Evolutionary conservation across 768 basidiomycete genomes (phyloP), one percentile per base, ranked within the genome.

Genomic region (Pulveroboletus sp.): DNA sequence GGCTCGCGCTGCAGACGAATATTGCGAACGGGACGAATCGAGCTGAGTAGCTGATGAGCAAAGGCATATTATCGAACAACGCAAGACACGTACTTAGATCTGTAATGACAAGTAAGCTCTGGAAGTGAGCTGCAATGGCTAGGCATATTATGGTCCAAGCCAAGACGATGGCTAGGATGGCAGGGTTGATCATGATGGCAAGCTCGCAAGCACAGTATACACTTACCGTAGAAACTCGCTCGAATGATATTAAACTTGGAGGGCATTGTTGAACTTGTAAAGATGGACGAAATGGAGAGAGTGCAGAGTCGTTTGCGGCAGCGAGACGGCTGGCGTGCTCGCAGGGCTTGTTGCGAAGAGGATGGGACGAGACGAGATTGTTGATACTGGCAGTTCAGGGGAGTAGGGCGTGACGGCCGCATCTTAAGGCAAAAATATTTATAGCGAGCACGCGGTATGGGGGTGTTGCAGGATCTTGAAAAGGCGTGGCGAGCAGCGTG

Each of bases 11-110:
- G 61, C 83, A 86, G 39, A 89, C 86, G 58, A 91, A 91, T 63
- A 92, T 78, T 46, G 89, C 84, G 62, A 89, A 87, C 15, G 89
- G 89, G 35, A 92, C 83, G 64, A 91, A 92, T 71, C 84, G 88
- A 71, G 89, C 89, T 92, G 59, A 8, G 47, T 28, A 39, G 18
- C 39, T 48, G 33, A 43, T 46, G 30, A 58, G 18, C 6, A 39
- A 53, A n/a, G 50, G 41, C 8, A 32, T 9, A 37, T 24, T 5
- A 17, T n/a, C n/a, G 37, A n/a, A 43, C 28, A 13, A 44, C 15
- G 45, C 7, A 36, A 11, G 18, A 50, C 13, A 42, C 84, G 64
- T 66, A 91, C 89, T 91, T 66, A 92, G 84, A 71, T 90, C 86
- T 50, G 84, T 87, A 56, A 86, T 74, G 53, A 81, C 75, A 54